Conservation (phyloP, 2,329 filamentous ascomycete species). For the Fusarium tupiense region DNA sequence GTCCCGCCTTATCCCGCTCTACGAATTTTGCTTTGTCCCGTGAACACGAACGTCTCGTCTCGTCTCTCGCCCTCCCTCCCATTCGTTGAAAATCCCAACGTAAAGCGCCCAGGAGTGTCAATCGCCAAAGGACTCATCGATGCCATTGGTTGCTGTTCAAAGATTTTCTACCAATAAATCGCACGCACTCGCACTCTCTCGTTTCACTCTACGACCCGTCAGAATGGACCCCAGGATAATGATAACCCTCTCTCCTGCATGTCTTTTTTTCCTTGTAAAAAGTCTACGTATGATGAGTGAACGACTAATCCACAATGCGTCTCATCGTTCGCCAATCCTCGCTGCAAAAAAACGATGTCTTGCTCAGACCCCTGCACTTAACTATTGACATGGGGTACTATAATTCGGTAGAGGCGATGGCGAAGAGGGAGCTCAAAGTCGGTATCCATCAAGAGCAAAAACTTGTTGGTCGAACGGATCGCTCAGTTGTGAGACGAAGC, state of each 20-base stretch:
- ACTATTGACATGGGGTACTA: slow-evolving; percentile 36
- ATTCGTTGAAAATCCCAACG: slow-evolving; percentile 36
- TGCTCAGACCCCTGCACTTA: slow-evolving; percentile 18
- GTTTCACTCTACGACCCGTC: slow-evolving; percentile 39
- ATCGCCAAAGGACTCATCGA: slow-evolving; percentile 7
- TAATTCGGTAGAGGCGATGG: slow-evolving; percentile 26
- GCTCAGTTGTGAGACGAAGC: not conserved
- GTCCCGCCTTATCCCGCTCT: slow-evolving; percentile 14
- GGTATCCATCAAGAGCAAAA: slow-evolving; percentile 11
- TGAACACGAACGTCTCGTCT: not conserved
- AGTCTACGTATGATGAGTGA: not conserved
- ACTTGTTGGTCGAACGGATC: slow-evolving; percentile 13
- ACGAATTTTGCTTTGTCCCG: slow-evolving; percentile 28
- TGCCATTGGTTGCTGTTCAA: slow-evolving; percentile 33
- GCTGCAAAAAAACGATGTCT: slow-evolving; percentile 14
- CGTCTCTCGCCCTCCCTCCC: not conserved
- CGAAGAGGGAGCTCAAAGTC: slow-evolving; percentile 4
- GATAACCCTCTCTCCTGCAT: slow-evolving; percentile 34
- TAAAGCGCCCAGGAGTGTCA: slow-evolving; percentile 39
- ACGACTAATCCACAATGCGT: slow-evolving; percentile 26
- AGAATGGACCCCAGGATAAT: slow-evolving; percentile 26
- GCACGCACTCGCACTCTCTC: slow-evolving; percentile 10
- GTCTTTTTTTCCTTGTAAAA: slow-evolving; percentile 29
- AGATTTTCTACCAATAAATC: slow-evolving; percentile 41
- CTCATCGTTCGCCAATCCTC: slow-evolving; percentile 42